phyloP scores from a whole-genome alignment of 345 rosid genomes.

The Excoecaria cochinchinensis region DNA sequence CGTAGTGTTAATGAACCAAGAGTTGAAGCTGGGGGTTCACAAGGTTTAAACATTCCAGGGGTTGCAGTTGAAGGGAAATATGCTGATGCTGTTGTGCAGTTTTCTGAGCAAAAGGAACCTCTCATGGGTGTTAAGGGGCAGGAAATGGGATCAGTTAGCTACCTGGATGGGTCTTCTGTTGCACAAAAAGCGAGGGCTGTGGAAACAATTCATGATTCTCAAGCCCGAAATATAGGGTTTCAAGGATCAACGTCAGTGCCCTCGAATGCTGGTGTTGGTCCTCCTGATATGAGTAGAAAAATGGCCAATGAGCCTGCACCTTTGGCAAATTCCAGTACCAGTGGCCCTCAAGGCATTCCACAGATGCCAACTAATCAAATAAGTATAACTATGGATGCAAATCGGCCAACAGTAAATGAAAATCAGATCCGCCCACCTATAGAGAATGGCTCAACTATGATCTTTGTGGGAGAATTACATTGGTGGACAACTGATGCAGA shows the following conservation, averaged over 20 bases:
- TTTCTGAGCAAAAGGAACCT: conserved; percentile 36
- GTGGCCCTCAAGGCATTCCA: conserved; percentile 49
- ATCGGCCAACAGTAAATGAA: conserved; percentile 37
- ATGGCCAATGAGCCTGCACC: conserved; percentile 46
- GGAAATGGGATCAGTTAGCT: conserved; percentile 47
- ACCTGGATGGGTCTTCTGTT: conserved; percentile 44
- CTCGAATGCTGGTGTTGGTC: conserved; percentile 32
- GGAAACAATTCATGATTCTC: conserved; percentile 43
- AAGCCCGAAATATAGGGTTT: conserved; percentile 42
- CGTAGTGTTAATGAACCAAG: conserved; percentile 42
- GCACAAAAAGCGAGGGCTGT: conserved; percentile 40
- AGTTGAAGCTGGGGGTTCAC: conserved; percentile 36
- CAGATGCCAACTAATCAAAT: conserved; percentile 57
- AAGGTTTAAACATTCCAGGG: conserved; percentile 40
- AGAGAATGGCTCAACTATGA: conserved; percentile 70
- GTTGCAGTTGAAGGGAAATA: conserved; percentile 49
- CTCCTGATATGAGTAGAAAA: conserved; percentile 50
- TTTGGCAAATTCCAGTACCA: conserved; percentile 45
- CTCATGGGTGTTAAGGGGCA: conserved; percentile 36
- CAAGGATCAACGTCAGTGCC: conserved; percentile 49
- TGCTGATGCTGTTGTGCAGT: conserved; percentile 27
- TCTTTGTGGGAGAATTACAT: conserved; percentile 76
- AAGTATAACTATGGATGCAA: conserved; percentile 33
- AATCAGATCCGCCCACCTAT: conserved; percentile 56
- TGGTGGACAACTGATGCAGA: conserved; percentile 97